A percentile compares a stretch with the other conserved stretches of the same genome.
These are phyloP conservation scores for Lathyrus tuberosus DNA, from an alignment of 306 rosid species.

Conservation along the genomic window DNA sequence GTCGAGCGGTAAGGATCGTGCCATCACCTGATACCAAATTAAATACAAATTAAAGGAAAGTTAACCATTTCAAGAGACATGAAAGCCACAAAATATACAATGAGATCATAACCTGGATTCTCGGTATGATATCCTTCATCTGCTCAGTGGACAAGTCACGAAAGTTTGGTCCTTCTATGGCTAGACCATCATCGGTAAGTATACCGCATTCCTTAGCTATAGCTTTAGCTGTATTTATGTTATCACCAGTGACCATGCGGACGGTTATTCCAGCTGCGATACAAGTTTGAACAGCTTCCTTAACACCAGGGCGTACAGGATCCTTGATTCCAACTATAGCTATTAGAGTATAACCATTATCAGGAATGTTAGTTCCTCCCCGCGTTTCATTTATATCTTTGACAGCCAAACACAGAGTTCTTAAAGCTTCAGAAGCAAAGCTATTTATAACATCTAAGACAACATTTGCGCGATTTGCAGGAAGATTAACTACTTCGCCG, in stretches of 20 bases:
- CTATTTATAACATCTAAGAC: constrained; percentile 62
- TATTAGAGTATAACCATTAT: constrained; percentile 72
- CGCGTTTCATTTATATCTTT: constrained; percentile 55
- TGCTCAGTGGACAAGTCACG: constrained; percentile 61
- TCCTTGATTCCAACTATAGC: constrained; percentile 92
- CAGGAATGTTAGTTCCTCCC: constrained; percentile 52
- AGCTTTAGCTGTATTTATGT: constrained; percentile 86
- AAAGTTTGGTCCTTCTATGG: constrained; percentile 76
- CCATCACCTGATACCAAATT: constrained; percentile 78
- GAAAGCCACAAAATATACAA: constrained; percentile 28
- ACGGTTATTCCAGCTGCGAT: constrained; percentile 86
- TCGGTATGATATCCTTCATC: constrained; percentile 72
- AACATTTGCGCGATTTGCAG: constrained; percentile 45
- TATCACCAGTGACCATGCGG: constrained; percentile 98
- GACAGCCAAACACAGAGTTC: constrained; percentile 89
- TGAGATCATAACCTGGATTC: constrained; percentile 69
- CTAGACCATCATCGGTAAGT: constrained; percentile 74
- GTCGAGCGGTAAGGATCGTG: constrained; percentile 84
- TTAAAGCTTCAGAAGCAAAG: constrained; percentile 86
- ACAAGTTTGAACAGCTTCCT: constrained; percentile 85
- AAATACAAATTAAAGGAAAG: constrained; percentile 39
- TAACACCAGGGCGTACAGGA: constrained; percentile 89
- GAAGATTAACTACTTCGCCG: constrained; percentile 65
- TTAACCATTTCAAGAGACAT: constrained; percentile 22
- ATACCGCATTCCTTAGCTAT: constrained; percentile 97